Conservation (phyloP, 2,329 filamentous ascomycete genomes). For the Colletotrichum eleusines region DNA sequence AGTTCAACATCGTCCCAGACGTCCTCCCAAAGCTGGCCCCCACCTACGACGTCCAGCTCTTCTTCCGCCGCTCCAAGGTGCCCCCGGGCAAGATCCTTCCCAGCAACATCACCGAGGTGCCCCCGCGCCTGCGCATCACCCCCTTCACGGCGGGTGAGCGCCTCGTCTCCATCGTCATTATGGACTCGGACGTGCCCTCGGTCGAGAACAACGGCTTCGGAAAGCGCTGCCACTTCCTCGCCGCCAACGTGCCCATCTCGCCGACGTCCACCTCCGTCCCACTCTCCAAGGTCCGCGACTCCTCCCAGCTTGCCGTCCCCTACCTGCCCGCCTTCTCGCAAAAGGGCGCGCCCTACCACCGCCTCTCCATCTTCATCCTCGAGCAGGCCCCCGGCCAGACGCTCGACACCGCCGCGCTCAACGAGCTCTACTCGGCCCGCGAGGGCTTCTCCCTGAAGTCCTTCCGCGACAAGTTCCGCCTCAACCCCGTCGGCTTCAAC, state of each 20-base stretch:
- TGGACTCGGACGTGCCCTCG: conserved; percentile 92
- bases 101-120: conserved; percentile 77
- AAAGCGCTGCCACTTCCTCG: conserved; percentile 89
- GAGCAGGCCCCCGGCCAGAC: conserved; percentile 76
- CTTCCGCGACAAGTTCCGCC: conserved; percentile 76
- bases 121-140: conserved; percentile 84
- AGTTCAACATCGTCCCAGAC: conserved; percentile 91
- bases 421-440: conserved; percentile 58
- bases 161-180: conserved; percentile 84
- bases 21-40: conserved; percentile 85
- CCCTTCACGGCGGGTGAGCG: conserved; percentile 85
- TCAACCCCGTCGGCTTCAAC: conserved; percentile 83
- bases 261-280: conserved; percentile 70
- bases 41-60: conserved; percentile 82
- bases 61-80: conserved; percentile 78
- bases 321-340: conserved; percentile 91
- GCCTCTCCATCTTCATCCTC: conserved; percentile 84
- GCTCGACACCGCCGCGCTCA: conserved; percentile 70
- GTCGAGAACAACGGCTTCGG: conserved; percentile 79
- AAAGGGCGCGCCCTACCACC: conserved; percentile 92
- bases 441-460: conserved; percentile 78
- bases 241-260: conserved; percentile 70
- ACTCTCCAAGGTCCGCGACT: conserved; percentile 70
- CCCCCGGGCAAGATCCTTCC: conserved; percentile 83
- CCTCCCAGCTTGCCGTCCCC: conserved; percentile 77